Evolutionary conservation across 2,329 filamentous ascomycete species (phyloP).

Genomic region (Neospermospora avenae): DNA sequence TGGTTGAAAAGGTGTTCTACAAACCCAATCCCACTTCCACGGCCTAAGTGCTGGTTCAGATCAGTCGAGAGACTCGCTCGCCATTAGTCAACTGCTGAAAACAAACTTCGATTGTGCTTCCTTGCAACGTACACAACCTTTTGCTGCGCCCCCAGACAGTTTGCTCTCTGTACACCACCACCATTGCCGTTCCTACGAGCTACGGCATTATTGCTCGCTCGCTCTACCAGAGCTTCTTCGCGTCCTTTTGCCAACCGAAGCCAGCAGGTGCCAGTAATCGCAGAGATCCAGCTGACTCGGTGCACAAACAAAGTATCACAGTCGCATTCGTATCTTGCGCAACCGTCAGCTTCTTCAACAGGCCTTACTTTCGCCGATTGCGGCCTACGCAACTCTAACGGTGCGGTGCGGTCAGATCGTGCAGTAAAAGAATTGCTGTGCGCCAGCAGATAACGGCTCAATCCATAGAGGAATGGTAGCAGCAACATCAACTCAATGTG

Average conservation of each 20-base stretch:
- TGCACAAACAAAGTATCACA: background rate
- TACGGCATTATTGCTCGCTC: background rate
- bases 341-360: background rate
- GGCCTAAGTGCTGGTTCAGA: background rate
- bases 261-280: background rate
- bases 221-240: background rate
- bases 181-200: background rate
- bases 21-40: background rate
- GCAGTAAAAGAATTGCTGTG: background rate
- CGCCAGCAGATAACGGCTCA: constrained; percentile 2
- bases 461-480: constrained; percentile 9
- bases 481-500: constrained; percentile 5
- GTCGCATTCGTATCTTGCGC: constrained; percentile 4
- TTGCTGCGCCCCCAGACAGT: constrained; percentile 8
- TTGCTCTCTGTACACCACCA: background rate
- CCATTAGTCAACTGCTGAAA: background rate
- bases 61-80: background rate
- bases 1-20: background rate
- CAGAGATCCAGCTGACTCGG: background rate
- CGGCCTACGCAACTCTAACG: constrained; percentile 1
- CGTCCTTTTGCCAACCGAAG: background rate
- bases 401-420: background rate
- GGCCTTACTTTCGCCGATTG: constrained; percentile 4
- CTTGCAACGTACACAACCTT: background rate
- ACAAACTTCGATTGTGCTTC: background rate